Percentiles rank a stretch among this genome's conserved stretches.
phyloP scores from a whole-genome alignment of 140 eudicot genomes.

The Erigeron philadelphicus region DNA sequence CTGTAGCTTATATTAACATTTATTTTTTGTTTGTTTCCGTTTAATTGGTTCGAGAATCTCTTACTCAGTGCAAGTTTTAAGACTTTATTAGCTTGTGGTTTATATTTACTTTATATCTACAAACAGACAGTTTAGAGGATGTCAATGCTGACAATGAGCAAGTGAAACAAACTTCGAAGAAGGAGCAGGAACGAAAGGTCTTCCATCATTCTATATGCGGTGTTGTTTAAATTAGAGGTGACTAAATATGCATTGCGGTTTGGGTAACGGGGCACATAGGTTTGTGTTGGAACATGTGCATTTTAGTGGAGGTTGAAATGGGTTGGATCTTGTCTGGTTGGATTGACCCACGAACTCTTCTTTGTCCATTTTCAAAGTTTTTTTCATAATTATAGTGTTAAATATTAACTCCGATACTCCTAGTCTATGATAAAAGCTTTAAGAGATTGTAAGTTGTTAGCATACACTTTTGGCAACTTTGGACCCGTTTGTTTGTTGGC shows the following conservation, averaged over 20 bases:
- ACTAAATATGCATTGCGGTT: neutral
- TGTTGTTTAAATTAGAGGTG: neutral
- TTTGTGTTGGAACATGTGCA: neutral
- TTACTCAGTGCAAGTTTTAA: neutral
- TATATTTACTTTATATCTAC: neutral
- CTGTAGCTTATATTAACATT: neutral
- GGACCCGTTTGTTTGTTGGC: no score
- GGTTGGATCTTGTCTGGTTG: neutral
- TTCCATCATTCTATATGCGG: constrained; percentile 9
- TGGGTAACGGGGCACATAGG: neutral
- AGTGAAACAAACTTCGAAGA: constrained; percentile 43
- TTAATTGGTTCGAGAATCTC: neutral
- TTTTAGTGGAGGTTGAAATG: constrained; percentile 9
- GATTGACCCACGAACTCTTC: neutral
- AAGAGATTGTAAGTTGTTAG: neutral
- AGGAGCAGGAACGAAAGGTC: constrained; percentile 66
- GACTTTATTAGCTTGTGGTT: neutral
- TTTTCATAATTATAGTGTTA: neutral
- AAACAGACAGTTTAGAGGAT: constrained; percentile 48
- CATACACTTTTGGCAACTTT: constrained; percentile 1
- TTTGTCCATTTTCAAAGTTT: neutral
- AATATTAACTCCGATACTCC: neutral
- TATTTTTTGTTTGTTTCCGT: neutral
- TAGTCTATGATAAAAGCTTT: neutral
- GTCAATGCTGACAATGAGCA: constrained; percentile 36